These are phyloP conservation scores for Paramecium caudatum DNA, from an alignment of 73 alveolate genomes.

Conservation along the genomic window DNA sequence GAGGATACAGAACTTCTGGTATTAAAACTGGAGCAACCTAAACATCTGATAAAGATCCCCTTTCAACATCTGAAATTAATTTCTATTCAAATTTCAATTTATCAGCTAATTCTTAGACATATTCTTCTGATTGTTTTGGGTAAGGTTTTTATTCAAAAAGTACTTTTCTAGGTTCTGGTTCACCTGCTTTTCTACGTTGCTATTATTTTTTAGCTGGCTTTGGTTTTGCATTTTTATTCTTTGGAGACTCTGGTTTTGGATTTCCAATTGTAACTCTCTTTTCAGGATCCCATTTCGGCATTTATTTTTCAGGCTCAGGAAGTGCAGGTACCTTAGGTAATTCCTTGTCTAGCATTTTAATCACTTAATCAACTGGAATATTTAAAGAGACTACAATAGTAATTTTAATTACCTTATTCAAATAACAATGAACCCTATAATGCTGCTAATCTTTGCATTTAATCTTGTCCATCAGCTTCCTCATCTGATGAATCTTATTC, in stretches of 20 bases:
- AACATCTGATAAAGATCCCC: conserved; percentile 82
- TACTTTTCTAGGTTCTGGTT: conserved; percentile 85
- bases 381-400: not conserved
- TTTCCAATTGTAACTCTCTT: conserved; percentile 69
- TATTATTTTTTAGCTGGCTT: conserved; percentile 78
- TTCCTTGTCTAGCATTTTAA: conserved; percentile 71
- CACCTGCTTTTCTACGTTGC: conserved; percentile 81
- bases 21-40: conserved; percentile 90
- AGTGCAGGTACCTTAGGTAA: conserved; percentile 87
- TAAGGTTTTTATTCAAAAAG: conserved; percentile 83
- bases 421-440: conserved; percentile 57
- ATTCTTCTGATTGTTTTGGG: conserved; percentile 76
- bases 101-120: conserved; percentile 76
- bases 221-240: conserved; percentile 71
- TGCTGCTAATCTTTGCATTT: conserved; percentile 59
- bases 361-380: conserved; percentile 60
- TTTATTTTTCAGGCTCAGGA: conserved; percentile 83
- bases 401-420: conserved; percentile 20
- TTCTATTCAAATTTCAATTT: conserved; percentile 76
- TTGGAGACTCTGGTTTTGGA: conserved; percentile 76
- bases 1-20: conserved; percentile 93
- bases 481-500: conserved; percentile 67
- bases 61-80: conserved; percentile 72
- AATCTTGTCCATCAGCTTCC: conserved; percentile 59
- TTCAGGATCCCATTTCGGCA: conserved; percentile 78